Evolutionary conservation across 768 basidiomycete species (phyloP).

Genomic region (Serendipita sp.): DNA sequence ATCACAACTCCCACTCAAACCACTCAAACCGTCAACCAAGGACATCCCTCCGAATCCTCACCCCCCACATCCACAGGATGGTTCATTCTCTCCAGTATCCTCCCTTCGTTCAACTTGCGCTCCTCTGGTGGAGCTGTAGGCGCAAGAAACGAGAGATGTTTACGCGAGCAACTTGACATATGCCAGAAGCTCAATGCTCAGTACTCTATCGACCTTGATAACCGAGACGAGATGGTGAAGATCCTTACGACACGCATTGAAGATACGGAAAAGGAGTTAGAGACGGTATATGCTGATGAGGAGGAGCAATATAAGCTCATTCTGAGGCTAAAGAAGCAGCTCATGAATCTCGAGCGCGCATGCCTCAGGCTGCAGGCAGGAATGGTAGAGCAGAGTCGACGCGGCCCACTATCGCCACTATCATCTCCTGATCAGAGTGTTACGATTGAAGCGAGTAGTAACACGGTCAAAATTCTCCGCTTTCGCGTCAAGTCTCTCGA

Average conservation of each 20-base stretch:
- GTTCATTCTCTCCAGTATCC: neutral
- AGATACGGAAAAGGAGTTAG: constrained; percentile 29
- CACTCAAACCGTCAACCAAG: too few species aligned
- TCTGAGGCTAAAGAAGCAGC: constrained; percentile 58
- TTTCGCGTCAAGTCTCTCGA: constrained; percentile 16
- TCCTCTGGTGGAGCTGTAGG: constrained; percentile 38
- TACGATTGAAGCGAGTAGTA: neutral
- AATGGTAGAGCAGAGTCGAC: neutral
- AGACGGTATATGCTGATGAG: constrained; percentile 26
- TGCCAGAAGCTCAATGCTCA: constrained; percentile 61
- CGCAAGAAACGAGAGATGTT: constrained; percentile 42
- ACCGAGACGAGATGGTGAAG: constrained; percentile 57
- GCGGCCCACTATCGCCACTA: neutral
- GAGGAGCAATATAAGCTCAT: constrained; percentile 38
- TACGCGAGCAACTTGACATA: constrained; percentile 61
- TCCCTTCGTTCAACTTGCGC: constrained; percentile 20
- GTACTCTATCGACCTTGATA: constrained; percentile 57
- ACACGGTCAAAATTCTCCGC: neutral
- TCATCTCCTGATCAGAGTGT: neutral
- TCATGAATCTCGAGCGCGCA: constrained; percentile 52
- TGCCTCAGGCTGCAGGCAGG: constrained; percentile 19
- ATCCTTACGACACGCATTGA: constrained; percentile 39
- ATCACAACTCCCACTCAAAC: too few species aligned
- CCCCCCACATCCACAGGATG: neutral
- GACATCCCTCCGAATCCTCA: neutral